Evolutionary conservation across 139 green algal species (phyloP).

Genomic region (Mesotaenium endlicherianum): DNA sequence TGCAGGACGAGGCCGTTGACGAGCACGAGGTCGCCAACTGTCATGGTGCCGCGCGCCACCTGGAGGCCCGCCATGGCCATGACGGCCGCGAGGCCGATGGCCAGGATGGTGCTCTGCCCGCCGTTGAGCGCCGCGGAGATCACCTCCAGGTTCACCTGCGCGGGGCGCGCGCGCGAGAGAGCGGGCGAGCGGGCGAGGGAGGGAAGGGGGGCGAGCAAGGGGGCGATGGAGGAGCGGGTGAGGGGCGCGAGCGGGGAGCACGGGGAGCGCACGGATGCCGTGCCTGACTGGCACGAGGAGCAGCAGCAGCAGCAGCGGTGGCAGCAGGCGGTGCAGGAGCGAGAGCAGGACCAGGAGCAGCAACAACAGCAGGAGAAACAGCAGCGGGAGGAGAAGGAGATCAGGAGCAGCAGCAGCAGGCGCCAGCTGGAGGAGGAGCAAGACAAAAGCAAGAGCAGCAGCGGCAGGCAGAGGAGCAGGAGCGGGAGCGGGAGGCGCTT

Average conservation of each 20-base stretch:
- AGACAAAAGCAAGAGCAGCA: no score
- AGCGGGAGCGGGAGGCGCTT: no score
- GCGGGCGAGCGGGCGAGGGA: background rate
- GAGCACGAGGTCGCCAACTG: constrained; percentile 67
- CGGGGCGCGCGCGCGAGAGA: background rate
- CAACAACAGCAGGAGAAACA: no score
- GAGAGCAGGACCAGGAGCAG: no score
- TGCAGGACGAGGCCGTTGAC: constrained; percentile 91
- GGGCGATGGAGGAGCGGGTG: background rate
- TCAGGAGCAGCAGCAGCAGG: no score
- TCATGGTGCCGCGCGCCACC: constrained; percentile 24
- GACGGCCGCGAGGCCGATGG: constrained; percentile 68
- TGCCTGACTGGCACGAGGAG: no score
- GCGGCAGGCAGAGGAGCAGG: no score
- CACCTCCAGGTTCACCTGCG: constrained; percentile 65
- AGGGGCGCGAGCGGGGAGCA: background rate
- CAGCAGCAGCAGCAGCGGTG: no score
- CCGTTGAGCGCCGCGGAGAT: constrained; percentile 81
- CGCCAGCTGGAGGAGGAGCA: no score
- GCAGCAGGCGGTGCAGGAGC: no score
- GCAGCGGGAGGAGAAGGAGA: no score
- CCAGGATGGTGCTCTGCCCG: constrained; percentile 83
- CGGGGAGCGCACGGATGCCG: no score
- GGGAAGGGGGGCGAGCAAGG: background rate
- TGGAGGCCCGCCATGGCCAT: constrained; percentile 57